phyloP scores from a whole-genome alignment of 768 basidiomycete species.

The Mycena filopes region DNA sequence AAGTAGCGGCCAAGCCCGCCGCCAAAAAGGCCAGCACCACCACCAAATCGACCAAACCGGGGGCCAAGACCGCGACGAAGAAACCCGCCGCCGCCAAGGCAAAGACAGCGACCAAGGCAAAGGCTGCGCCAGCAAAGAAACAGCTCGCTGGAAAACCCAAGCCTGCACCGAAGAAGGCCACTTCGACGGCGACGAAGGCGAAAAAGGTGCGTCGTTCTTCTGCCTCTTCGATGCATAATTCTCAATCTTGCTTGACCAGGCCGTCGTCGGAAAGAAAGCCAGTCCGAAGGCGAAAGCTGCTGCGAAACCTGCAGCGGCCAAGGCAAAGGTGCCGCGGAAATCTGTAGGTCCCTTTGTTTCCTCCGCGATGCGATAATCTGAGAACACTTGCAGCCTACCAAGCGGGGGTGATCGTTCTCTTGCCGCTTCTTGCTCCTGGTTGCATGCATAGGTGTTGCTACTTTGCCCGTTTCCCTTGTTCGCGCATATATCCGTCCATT shows the following conservation, averaged over 20 bases:
- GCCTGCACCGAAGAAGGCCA: slow-evolving; percentile 53
- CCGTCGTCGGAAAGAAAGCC: slow-evolving; percentile 59
- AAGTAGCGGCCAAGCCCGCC: slow-evolving; percentile 50
- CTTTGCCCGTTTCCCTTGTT: slow-evolving; percentile 18
- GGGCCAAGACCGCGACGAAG: slow-evolving; percentile 43
- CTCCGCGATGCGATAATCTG: not conserved
- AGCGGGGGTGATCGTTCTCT: slow-evolving; percentile 19
- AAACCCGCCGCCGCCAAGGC: slow-evolving; percentile 43
- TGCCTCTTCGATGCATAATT: not conserved
- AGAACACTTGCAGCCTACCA: slow-evolving; percentile 24
- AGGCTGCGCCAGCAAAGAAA: slow-evolving; percentile 50
- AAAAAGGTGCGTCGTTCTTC: slow-evolving; percentile 66
- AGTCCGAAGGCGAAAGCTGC: slow-evolving; percentile 44
- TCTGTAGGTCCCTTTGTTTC: slow-evolving; percentile 16
- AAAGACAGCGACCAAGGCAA: slow-evolving; percentile 42
- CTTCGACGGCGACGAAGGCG: slow-evolving; percentile 54
- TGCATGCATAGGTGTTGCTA: slow-evolving; percentile 25
- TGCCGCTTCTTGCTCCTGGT: slow-evolving; percentile 9
- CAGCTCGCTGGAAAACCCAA: slow-evolving; percentile 51
- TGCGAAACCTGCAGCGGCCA: slow-evolving; percentile 23
- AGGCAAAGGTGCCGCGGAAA: slow-evolving; percentile 29
- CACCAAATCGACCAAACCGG: slow-evolving; percentile 38
- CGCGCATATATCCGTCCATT: slow-evolving; percentile 35
- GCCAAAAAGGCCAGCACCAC: slow-evolving; percentile 35
- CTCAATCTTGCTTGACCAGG: slow-evolving; percentile 44